Percentiles rank a stretch among this genome's conserved stretches.
phyloP scores from a whole-genome alignment of 352 stramenopile genomes.

The Globisporangium nunn region DNA sequence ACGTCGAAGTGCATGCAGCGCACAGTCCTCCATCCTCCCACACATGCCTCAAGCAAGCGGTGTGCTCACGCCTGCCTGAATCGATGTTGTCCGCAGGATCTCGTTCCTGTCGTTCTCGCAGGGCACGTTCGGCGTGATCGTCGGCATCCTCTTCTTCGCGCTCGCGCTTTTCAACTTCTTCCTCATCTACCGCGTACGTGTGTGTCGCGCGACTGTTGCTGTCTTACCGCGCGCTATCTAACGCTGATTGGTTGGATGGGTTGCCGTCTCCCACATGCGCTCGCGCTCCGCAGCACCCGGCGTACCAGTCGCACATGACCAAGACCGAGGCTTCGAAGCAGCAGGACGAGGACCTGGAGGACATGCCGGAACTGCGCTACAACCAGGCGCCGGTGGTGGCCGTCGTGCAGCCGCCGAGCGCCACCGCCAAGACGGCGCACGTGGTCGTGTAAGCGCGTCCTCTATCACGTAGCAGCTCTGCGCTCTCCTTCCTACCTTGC shows the following conservation, averaged over 20 bases:
- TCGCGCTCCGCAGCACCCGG: conserved; percentile 45
- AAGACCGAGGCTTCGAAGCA: conserved; percentile 45
- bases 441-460: conserved; percentile 43
- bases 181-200: conserved; percentile 70
- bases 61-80: background rate
- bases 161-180: conserved; percentile 85
- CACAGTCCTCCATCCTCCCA: no score
- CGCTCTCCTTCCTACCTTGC: background rate
- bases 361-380: conserved; percentile 76
- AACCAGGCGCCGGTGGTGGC: conserved; percentile 47
- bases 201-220: no score
- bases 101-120: conserved; percentile 77
- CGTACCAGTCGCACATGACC: conserved; percentile 73
- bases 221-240: no score
- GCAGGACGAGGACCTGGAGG: conserved; percentile 56
- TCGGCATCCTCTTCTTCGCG: conserved; percentile 69
- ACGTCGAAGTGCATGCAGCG: conserved; percentile 12
- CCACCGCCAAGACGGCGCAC: conserved; percentile 37
- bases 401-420: conserved; percentile 3
- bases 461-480: background rate
- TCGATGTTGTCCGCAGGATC: conserved; percentile 28
- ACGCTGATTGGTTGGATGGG: background rate
- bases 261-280: conserved; percentile 3
- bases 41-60: no score
- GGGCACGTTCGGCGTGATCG: conserved; percentile 68